phyloP scores from a whole-genome alignment of 2,329 filamentous ascomycete species.

The Alternaria angustiovoidea region DNA sequence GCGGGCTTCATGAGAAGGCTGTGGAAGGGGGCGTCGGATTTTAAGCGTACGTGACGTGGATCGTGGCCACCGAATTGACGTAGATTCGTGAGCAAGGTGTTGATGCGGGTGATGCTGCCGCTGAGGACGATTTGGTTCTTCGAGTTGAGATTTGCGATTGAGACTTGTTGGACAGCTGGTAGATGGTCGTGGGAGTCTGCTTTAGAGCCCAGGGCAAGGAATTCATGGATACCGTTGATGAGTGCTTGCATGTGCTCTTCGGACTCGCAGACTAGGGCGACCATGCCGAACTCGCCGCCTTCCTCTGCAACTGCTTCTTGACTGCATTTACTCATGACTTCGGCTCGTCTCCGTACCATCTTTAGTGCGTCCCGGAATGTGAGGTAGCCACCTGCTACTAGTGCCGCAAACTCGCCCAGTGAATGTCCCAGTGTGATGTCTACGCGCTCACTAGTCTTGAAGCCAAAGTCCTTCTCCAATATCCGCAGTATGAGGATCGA shows the following conservation, averaged over 20 bases:
- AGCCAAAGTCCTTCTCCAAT: slow-evolving; percentile 84
- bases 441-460: slow-evolving; percentile 72
- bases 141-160: slow-evolving; percentile 93
- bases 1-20: slow-evolving; percentile 91
- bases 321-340: slow-evolving; percentile 83
- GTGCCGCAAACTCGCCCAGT: slow-evolving; percentile 89
- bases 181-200: slow-evolving; percentile 72
- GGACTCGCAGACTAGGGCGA: slow-evolving; percentile 84
- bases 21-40: slow-evolving; percentile 90
- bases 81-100: slow-evolving; percentile 81
- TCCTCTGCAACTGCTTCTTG: slow-evolving; percentile 69
- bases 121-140: slow-evolving; percentile 96
- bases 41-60: slow-evolving; percentile 83
- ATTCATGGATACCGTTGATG: slow-evolving; percentile 78
- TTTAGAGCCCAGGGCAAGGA: slow-evolving; percentile 75
- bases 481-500: slow-evolving; percentile 89
- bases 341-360: slow-evolving; percentile 78
- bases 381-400: slow-evolving; percentile 85
- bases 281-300: slow-evolving; percentile 91
- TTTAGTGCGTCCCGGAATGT: slow-evolving; percentile 78
- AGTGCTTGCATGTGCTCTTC: slow-evolving; percentile 75
- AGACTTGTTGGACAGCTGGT: slow-evolving; percentile 83
- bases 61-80: slow-evolving; percentile 91
- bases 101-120: slow-evolving; percentile 84
- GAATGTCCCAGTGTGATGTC: slow-evolving; percentile 91